phyloP scores from a whole-genome alignment of 2,329 filamentous ascomycete species.

The Apiospora saccharicola region DNA sequence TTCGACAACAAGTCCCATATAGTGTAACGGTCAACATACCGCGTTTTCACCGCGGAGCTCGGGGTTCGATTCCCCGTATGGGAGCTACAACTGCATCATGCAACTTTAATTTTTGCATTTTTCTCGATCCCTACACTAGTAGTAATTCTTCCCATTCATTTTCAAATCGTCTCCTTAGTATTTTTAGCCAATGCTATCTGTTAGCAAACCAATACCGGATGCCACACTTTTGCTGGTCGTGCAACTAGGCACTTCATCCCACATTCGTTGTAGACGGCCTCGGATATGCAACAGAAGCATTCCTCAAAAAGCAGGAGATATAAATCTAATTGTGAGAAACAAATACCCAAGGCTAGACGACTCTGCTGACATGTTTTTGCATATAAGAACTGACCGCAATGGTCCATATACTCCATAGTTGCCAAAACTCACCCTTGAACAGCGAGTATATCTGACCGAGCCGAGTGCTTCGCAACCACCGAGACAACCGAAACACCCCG shows the following conservation, averaged over 20 bases:
- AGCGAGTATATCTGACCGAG: not conserved
- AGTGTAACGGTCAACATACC: slow-evolving; percentile 40
- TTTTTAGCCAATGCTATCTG: not conserved
- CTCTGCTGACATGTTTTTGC: not conserved
- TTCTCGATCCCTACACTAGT: not conserved
- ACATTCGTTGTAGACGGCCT: not conserved
- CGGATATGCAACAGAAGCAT: not conserved
- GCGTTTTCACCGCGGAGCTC: slow-evolving; percentile 31
- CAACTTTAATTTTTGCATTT: not conserved
- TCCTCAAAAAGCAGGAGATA: not conserved
- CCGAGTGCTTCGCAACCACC: not conserved
- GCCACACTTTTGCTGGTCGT: too few species aligned
- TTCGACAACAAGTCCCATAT: slow-evolving; percentile 29
- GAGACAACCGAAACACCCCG: not conserved
- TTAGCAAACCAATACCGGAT: not conserved
- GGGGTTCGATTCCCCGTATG: slow-evolving; percentile 32
- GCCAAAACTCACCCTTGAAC: not conserved
- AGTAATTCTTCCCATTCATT: not conserved
- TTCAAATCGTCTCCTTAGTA: not conserved
- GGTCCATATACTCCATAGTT: not conserved
- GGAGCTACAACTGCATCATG: slow-evolving; percentile 9
- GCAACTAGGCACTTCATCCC: not conserved
- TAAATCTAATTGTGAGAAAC: not conserved
- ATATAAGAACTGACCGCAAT: not conserved
- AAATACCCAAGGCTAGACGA: not conserved